These are phyloP conservation scores for Apiospora marii DNA, from an alignment of 2,329 filamentous ascomycete genomes.

Conservation along the genomic window DNA sequence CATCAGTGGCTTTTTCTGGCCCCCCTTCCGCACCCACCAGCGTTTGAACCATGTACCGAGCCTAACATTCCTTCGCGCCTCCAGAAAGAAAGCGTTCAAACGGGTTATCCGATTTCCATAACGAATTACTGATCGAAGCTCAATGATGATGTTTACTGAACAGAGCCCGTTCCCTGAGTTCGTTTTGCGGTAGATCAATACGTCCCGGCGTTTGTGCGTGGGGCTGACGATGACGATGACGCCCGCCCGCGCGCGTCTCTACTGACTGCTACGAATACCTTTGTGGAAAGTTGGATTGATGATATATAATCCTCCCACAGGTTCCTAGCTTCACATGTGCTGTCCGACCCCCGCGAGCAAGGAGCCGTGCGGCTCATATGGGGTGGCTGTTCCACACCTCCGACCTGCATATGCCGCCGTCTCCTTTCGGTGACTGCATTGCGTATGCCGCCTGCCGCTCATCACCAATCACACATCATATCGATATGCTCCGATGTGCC, in stretches of 20 bases:
- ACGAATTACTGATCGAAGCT: too few relatives aligned
- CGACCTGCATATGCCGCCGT: constrained; percentile 12
- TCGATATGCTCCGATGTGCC: neutral
- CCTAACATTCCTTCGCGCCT: neutral
- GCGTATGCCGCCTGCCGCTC: neutral
- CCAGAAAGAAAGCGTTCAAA: neutral
- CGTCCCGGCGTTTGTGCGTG: too few relatives aligned
- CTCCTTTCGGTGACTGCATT: constrained; percentile 1
- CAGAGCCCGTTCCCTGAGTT: too few relatives aligned
- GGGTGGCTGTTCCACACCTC: neutral
- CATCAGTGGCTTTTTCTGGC: neutral
- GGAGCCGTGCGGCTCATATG: constrained; percentile 13
- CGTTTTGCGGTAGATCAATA: too few relatives aligned
- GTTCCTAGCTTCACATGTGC: neutral
- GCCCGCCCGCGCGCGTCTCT: neutral
- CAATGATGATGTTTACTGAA: too few relatives aligned
- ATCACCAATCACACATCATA: neutral
- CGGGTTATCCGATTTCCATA: too few relatives aligned
- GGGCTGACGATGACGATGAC: too few relatives aligned
- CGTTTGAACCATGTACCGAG: constrained; percentile 4
- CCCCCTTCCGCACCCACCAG: neutral
- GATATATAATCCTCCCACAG: constrained; percentile 5
- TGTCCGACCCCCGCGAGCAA: neutral
- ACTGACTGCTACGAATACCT: neutral
- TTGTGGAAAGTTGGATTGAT: neutral